Conservation (phyloP, 2,329 filamentous ascomycete species). For the Sporothrix variecibatus region DNA sequence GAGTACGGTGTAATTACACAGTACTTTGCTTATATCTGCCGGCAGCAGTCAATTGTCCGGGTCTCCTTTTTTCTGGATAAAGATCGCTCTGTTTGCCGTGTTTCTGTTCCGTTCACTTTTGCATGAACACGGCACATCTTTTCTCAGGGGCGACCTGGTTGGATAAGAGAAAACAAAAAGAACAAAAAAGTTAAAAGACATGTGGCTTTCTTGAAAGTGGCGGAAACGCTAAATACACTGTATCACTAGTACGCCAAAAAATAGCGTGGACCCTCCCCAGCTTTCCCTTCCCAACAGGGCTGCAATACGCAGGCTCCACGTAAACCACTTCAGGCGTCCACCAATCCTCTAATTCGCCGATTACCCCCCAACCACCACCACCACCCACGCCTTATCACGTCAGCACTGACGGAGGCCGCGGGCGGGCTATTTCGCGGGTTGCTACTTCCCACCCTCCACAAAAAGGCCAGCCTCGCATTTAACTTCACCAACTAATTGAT, state of each 20-base stretch:
- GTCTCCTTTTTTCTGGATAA: neutral
- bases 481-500: neutral
- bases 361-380: neutral
- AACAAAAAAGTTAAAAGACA: neutral
- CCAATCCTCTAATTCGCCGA: too few relatives aligned
- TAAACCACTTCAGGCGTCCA: too few relatives aligned
- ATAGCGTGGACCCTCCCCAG: too few relatives aligned
- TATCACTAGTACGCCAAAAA: neutral
- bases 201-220: slow-evolving; percentile 8
- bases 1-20: neutral
- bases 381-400: slow-evolving; percentile 18
- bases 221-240: neutral
- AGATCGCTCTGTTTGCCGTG: neutral
- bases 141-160: neutral
- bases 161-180: neutral
- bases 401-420: neutral
- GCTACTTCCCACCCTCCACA: neutral
- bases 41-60: neutral
- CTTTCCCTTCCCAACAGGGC: neutral
- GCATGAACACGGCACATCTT: slow-evolving; percentile 8
- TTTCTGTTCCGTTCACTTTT: neutral
- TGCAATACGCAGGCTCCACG: too few relatives aligned
- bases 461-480: slow-evolving; percentile 22
- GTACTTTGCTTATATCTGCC: neutral
- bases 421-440: neutral